Evolutionary conservation across 352 stramenopile genomes (phyloP), one percentile per base, ranked within the genome.

Genomic region (Globisporangium nagaii): DNA sequence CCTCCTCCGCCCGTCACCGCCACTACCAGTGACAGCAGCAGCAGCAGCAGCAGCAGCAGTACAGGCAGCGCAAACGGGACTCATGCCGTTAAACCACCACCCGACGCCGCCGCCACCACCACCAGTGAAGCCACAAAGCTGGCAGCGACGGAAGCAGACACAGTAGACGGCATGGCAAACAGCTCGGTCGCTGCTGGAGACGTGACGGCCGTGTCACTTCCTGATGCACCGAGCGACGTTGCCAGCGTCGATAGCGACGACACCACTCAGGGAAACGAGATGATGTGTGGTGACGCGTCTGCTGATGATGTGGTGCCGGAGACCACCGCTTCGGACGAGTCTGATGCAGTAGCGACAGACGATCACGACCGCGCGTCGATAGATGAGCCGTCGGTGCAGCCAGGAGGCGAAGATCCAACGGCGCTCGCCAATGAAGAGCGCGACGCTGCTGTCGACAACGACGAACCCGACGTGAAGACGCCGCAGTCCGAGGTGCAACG

Each of bases 341-440:
- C 54, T 19, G 54, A 61, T 9, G 36, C 30, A 25, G 43, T 35
- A 12, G 48, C 32, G 31, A 53, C 54, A 5, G 44, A 60, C 17
- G 37, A 53, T 15, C 49, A 43, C 8, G 46, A 44, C 0, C 54
- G 44, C 12, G 54, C 28, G 10, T 47, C 43, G 3, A 9, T 34
- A 11, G 53, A 60, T n/a, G 54, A 61, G 5, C 28, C 46, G 9
- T 22, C 37, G 25, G 4, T 4, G 24, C 7, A 49, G 8, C 24
- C 24, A 17, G 22, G 19, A 24, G 27, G 2, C 28, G 30, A 32
- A 32, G 28, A 20, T 35, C 11, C 45, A 12, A 17, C 43, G n/a
- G n/a, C n/a, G n/a, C n/a, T 19, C n/a, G 27, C 28, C 27, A 27
- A 50, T 17, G 28, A 25, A 19, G n/a, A 27, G n/a, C 10, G 17